A percentile compares a stretch with the other conserved stretches of the same genome.
These are phyloP conservation scores for Trametes polyzona DNA, from an alignment of 1,284 basidiomycete genomes.

Conservation along the genomic window DNA sequence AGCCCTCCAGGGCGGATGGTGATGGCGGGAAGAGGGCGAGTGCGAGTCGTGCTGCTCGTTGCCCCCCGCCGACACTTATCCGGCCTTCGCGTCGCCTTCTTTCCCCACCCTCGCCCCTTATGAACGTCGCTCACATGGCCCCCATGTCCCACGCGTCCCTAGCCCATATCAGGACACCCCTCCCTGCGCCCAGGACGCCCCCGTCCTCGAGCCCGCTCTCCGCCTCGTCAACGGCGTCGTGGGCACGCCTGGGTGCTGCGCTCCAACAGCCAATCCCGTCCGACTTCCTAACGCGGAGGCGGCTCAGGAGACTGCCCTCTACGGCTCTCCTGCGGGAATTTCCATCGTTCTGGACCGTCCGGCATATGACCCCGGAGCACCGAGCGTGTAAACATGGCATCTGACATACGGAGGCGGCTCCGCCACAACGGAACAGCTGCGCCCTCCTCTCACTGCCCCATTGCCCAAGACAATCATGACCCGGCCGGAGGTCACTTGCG, in stretches of 20 bases:
- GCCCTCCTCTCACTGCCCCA: neutral
- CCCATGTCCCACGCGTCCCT: neutral
- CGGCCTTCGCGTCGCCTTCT: conserved; percentile 13
- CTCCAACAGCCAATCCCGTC: conserved; percentile 5
- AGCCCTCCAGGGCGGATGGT: neutral
- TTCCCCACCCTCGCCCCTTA: conserved; percentile 11
- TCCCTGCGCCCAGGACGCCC: neutral
- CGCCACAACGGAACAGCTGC: conserved; percentile 3
- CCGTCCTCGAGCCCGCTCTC: neutral
- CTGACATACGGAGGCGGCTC: conserved; percentile 13
- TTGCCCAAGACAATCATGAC: conserved; percentile 2
- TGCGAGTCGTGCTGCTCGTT: neutral
- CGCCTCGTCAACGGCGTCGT: neutral
- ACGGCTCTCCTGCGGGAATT: conserved; percentile 11
- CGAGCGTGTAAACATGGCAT: conserved; percentile 17
- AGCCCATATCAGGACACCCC: neutral
- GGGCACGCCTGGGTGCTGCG: neutral
- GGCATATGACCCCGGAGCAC: conserved; percentile 15
- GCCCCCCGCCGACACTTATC: conserved; percentile 6
- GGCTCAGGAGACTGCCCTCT: conserved; percentile 14
- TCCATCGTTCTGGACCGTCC: conserved; percentile 8
- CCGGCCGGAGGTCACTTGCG: conserved; percentile 1
- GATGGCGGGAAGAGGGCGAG: conserved; percentile 7
- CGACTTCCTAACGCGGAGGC: conserved; percentile 19
- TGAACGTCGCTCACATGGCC: conserved; percentile 20